Percentiles rank a stretch among this genome's conserved stretches.
These are phyloP conservation scores for Luvunga scandens DNA, from an alignment of 345 rosid genomes.

Conservation along the genomic window DNA sequence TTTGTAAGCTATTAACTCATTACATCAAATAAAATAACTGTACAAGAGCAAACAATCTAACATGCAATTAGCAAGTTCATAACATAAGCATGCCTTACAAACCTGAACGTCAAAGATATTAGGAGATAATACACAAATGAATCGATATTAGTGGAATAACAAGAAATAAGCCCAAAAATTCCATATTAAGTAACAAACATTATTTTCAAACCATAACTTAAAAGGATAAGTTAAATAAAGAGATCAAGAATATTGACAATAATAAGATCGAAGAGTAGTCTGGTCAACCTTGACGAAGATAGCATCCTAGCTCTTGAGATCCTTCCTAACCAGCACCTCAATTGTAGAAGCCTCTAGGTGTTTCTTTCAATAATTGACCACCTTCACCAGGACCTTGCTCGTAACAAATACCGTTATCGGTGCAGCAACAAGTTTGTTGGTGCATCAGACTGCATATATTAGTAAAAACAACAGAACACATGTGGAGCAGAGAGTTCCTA, in stretches of 20 bases:
- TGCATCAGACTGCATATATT: too few relatives aligned
- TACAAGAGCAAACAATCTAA: not conserved
- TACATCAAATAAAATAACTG: not conserved
- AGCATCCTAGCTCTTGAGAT: slow-evolving; percentile 49
- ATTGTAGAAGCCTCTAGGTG: slow-evolving; percentile 45
- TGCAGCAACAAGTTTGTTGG: slow-evolving; percentile 23
- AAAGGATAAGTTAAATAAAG: too few relatives aligned
- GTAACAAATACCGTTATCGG: slow-evolving; percentile 60
- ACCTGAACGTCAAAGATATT: not conserved
- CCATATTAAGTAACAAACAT: not conserved
- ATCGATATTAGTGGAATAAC: not conserved
- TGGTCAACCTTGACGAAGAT: slow-evolving; percentile 51
- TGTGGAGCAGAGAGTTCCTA: too few relatives aligned
- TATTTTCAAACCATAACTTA: not conserved
- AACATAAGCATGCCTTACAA: not conserved
- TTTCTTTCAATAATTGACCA: slow-evolving; percentile 72
- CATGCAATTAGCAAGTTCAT: not conserved
- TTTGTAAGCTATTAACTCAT: not conserved
- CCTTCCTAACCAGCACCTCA: slow-evolving; percentile 26
- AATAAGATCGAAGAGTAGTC: slow-evolving; percentile 47
- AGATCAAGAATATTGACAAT: slow-evolving; percentile 21
- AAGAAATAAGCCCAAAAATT: not conserved
- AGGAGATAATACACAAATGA: not conserved
- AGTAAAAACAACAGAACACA: too few relatives aligned
- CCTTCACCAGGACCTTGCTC: slow-evolving; percentile 69